Evolutionary conservation across 2,329 filamentous ascomycete species (phyloP), one percentile per base, ranked within the genome.

Genomic region (Simplicillium aogashimaense): DNA sequence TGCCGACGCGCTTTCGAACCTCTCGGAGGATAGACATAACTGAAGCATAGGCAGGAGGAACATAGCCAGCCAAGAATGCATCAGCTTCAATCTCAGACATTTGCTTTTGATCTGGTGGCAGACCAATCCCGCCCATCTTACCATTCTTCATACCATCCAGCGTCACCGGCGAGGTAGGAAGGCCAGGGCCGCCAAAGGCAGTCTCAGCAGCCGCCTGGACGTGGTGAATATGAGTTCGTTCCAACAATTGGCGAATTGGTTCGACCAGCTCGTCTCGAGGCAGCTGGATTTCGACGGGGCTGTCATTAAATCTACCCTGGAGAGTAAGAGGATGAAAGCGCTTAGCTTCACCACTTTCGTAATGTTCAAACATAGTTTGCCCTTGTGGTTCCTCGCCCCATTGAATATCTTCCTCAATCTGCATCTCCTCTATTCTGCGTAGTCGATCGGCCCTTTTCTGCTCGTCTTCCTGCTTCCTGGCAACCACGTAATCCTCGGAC

Each of bases 51-150:
- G 79, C 73, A 2, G 76, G 81, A 1, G 86, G 85, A 50, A 88
- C 65, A 14, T 84, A 74, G 1, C 74, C 74, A 1, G 82, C 74
- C 42, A 89, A 64, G 53, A 81, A 89, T 4, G 76, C 74, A 61
- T 90, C 83, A 2, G 79, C 82, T 48, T 89, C 81, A 38, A 89
- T 85, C 40, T 84, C 75, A 3, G 71, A 72, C 83, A 90, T 86
- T 33, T 71, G 72, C 44, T 70, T 65, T 46, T 84, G 74, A 14
- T 71, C 70, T 1, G 82, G 76, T 40, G 78, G 70, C 35, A 89
- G 60, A 1, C 74, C 69, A 20, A 89, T 76, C 0, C 76, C 69
- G 45, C 74, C 76, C 64, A 86, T 83, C 13, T 73, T 70, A 28
- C 74, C 64, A 28, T 64, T 72, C 52, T 64, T 75, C 51, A 63